Evolutionary conservation across 345 rosid genomes (phyloP), one percentile per base, ranked within the genome.

Genomic region (Populus davidiana): DNA sequence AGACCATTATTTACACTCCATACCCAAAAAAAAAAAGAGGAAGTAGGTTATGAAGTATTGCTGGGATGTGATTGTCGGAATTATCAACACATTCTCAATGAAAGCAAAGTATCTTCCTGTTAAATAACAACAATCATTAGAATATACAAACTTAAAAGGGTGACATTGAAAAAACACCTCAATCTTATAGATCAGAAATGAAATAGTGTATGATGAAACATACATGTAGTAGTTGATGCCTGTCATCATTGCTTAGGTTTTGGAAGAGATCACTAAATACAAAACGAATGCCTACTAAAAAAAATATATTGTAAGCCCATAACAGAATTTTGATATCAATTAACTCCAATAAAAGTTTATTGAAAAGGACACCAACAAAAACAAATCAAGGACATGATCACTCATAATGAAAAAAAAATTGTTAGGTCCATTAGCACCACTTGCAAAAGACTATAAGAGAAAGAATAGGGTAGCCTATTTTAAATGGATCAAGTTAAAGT

Each of bases 71-170:
- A 77, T 90, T 96, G 86, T 96, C 99, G 70, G 84, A 88, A 82
- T 96, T 96, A 84, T 93, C 98, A 83, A 29, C 70, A 96, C 98
- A 79, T 93, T 93, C 91, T 96, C 99, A 90, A 96, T 98, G 36
- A 88, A 93, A 18, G 99, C 98, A 73, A 96, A 89, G 98, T 97
- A 80, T 98, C 99, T 88, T 92, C 98, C 99, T 96, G 92, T 79
- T 52, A 77, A 84, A 62, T 21, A 82, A 67, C 39, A 35, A 35
- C 64, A 74, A 23, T 23, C 27, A 69, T 50, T 62, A 5, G 39
- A 59, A 68, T 36, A 54, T 73, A 77, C 27, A 72, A n/a, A n/a
- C n/a, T n/a, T n/a, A n/a, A n/a, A n/a, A n/a, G n/a, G n/a, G n/a
- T n/a, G n/a, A n/a, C n/a, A n/a, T 18, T 0, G 78, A 63, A 73